phyloP scores from a whole-genome alignment of 306 rosid species.

The Abrus pulchellus region DNA sequence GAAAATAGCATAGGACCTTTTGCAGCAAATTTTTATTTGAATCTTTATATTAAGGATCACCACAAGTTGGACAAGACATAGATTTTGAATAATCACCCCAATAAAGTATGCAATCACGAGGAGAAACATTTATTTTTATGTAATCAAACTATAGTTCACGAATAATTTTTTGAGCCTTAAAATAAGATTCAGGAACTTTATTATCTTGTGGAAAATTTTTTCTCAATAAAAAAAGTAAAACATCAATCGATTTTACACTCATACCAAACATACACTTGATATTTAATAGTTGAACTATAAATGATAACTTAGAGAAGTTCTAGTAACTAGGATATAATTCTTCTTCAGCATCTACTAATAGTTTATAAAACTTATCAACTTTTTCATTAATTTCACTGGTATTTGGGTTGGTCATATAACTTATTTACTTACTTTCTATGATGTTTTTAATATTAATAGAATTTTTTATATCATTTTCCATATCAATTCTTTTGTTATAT shows the following conservation, averaged over 20 bases:
- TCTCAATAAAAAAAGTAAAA: not conserved
- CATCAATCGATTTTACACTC: not conserved
- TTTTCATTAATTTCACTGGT: not conserved
- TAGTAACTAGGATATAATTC: not conserved
- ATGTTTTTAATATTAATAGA: too few relatives aligned
- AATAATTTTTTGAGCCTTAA: not conserved
- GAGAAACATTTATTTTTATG: not conserved
- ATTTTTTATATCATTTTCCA: too few relatives aligned
- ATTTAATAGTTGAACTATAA: not conserved
- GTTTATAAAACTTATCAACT: not conserved
- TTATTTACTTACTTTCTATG: not conserved
- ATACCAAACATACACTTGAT: too few relatives aligned
- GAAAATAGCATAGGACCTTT: not conserved
- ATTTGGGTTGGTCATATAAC: not conserved
- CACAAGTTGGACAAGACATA: not conserved
- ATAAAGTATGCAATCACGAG: too few relatives aligned
- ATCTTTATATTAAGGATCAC: not conserved
- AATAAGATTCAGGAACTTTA: not conserved
- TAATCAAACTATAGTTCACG: not conserved
- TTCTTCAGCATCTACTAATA: not conserved
- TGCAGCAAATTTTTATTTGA: not conserved
- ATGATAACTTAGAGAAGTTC: not conserved
- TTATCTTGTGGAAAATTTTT: not conserved
- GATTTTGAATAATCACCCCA: not conserved
- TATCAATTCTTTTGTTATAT: too few relatives aligned